Base-by-base conservation (phyloP, 1,139 yeast genomes). In the Candida gigantensis region DNA sequence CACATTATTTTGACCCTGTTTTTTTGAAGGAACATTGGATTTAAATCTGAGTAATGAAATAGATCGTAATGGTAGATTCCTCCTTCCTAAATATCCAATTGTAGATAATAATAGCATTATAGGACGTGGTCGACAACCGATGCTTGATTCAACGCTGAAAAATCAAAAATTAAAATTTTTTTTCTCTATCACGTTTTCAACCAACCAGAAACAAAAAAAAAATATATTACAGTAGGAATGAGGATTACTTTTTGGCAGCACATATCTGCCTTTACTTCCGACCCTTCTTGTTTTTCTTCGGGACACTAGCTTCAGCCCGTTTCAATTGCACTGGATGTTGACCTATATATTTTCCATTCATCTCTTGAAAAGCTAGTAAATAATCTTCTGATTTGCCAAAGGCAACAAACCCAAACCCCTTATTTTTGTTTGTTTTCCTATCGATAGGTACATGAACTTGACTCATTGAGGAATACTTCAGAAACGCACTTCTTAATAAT, bases 321-420 rank as follows among this genome's bases (percentile, higher is more conserved):
- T 81, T 80, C 55, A 84, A 61, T 45, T 77, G 83, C 23, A 84
- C 79, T 0, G 94, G 94, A 46, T 81, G 83, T 46, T 73, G 77
- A 1, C 94, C 95, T 32, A 85, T 72, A 48, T 82, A 84, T 54
- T 83, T 82, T 28, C 87, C 85, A 53, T 84, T 82, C 80, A 83
- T 75, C 49, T 81, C 86, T 51, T 79, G 81, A 59, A 81, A 84
- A 3, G 92, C 89, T 34, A 63, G 62, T 42, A 84, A 65, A 51
- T 82, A 84, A 49, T 79, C 90, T 20, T 79, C 77, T 0, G 88
- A 61, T 42, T 68, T 70, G 2, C 63, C 64, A 56, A 84, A 84
- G 2, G 86, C 77, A 14, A 84, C 83, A 55, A 84, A 84, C 4
- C 89, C 92, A 50, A 64, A 84, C 4, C 92, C 90, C 55, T 77